Conservation (phyloP, 768 basidiomycete species). For the Tremella mesenterica region DNA sequence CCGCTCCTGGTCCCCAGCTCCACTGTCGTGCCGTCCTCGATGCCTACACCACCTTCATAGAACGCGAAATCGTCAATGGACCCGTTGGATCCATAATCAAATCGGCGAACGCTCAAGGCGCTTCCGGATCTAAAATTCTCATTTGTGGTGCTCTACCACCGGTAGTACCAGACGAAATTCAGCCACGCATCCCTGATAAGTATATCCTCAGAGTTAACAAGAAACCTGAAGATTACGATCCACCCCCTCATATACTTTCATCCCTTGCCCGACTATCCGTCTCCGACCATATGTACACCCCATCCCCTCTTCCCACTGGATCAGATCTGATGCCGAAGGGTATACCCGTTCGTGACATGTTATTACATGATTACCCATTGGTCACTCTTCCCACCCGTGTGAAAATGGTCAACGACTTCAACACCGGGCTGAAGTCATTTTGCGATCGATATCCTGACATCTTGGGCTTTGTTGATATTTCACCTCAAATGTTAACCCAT, state of each 20-base stretch:
- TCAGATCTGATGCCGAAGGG: background rate
- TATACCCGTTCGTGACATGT: conserved; percentile 19
- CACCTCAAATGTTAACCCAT: conserved; percentile 11
- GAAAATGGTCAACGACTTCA: conserved; percentile 30
- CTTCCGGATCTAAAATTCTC: conserved; percentile 15
- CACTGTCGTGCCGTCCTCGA: conserved; percentile 10
- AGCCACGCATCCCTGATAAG: conserved; percentile 34
- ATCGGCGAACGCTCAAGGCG: background rate
- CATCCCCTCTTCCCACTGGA: background rate
- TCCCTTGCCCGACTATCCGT: background rate
- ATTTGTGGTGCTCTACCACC: conserved; percentile 27
- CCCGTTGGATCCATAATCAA: conserved; percentile 8
- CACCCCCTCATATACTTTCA: too few relatives aligned
- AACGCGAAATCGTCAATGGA: conserved; percentile 20
- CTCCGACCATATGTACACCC: background rate
- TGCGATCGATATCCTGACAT: conserved; percentile 24
- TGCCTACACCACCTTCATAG: conserved; percentile 15
- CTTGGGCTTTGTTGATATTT: conserved; percentile 28
- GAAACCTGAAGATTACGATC: background rate
- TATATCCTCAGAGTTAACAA: conserved; percentile 35
- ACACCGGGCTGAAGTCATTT: conserved; percentile 13
- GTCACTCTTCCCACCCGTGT: conserved; percentile 28
- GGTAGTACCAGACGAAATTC: conserved; percentile 24
- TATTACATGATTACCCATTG: conserved; percentile 25
- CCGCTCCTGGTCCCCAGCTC: conserved; percentile 18